These are phyloP conservation scores for Ustulina deusta DNA, from an alignment of 2,329 filamentous ascomycete genomes.

Conservation along the genomic window DNA sequence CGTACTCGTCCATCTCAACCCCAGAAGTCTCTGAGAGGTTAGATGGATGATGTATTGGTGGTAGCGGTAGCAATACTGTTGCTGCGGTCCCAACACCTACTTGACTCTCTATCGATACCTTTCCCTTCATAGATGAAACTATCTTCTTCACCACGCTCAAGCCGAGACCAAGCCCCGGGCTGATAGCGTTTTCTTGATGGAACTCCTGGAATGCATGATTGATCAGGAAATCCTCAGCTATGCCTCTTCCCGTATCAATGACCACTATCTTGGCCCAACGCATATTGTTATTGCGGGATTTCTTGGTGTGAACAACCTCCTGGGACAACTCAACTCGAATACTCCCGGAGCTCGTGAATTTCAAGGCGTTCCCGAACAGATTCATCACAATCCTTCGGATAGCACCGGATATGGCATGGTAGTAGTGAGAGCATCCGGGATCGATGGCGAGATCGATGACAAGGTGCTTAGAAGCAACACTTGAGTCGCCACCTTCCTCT, in stretches of 20 bases:
- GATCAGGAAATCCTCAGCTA: slow-evolving; percentile 70
- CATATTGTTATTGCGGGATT: slow-evolving; percentile 28
- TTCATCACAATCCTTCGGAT: slow-evolving; percentile 70
- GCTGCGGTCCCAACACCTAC: slow-evolving; percentile 47
- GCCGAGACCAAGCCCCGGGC: slow-evolving; percentile 72
- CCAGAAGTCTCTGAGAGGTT: not conserved
- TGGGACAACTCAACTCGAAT: slow-evolving; percentile 45
- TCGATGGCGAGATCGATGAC: slow-evolving; percentile 65
- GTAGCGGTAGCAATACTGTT: slow-evolving; percentile 38
- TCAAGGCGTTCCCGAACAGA: slow-evolving; percentile 71
- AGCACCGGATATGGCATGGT: slow-evolving; percentile 65
- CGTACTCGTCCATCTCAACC: slow-evolving; percentile 25
- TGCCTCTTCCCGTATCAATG: slow-evolving; percentile 74
- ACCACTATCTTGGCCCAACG: slow-evolving; percentile 59
- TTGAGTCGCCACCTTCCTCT: slow-evolving; percentile 4
- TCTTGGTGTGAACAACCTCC: slow-evolving; percentile 35
- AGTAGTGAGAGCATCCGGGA: slow-evolving; percentile 61
- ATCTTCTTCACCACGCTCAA: slow-evolving; percentile 73
- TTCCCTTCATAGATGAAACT: slow-evolving; percentile 45
- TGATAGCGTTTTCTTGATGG: slow-evolving; percentile 70
- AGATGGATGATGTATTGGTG: slow-evolving; percentile 51
- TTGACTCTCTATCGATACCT: slow-evolving; percentile 41
- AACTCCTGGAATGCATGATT: slow-evolving; percentile 73
- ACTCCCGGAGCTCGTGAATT: slow-evolving; percentile 62
- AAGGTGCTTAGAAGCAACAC: slow-evolving; percentile 23